These are phyloP conservation scores for Achlya hypogyna DNA, from an alignment of 352 stramenopile species.

Conservation along the genomic window DNA sequence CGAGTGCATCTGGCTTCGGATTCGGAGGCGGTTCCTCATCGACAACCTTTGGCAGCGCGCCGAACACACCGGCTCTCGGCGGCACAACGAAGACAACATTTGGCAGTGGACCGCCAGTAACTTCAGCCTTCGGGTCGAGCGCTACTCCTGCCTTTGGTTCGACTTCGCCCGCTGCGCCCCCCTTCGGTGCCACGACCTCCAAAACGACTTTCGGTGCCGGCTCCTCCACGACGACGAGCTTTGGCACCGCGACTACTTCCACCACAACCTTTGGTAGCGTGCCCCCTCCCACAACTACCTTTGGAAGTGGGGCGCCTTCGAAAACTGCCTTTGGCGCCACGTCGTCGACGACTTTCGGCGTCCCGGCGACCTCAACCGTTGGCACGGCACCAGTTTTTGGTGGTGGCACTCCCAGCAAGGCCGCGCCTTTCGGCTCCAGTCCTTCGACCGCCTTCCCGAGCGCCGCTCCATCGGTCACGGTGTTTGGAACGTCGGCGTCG, in stretches of 20 bases:
- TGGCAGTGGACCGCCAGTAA: too few species aligned
- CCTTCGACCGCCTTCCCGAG: not conserved
- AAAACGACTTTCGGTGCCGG: too few species aligned
- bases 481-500: not conserved
- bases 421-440: not conserved
- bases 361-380: not conserved
- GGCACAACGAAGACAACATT: too few species aligned
- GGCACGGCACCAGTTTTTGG: conserved; percentile 1
- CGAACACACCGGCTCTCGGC: not conserved
- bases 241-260: not conserved
- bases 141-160: too few species aligned
- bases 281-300: too few species aligned
- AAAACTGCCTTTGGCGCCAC: not conserved
- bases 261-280: conserved; percentile 10
- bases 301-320: not conserved
- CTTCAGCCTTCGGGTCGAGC: too few species aligned
- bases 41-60: not conserved
- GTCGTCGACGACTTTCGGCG: not conserved
- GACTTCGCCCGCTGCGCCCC: too few species aligned
- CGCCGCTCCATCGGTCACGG: not conserved
- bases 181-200: too few species aligned
- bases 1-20: not conserved
- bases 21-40: not conserved
- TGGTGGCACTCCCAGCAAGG: not conserved
- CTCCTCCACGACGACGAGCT: too few species aligned